Evolutionary conservation across 192 early-diverging fungal species (phyloP).

Genomic region (Phlyctochytrium arcticum): DNA sequence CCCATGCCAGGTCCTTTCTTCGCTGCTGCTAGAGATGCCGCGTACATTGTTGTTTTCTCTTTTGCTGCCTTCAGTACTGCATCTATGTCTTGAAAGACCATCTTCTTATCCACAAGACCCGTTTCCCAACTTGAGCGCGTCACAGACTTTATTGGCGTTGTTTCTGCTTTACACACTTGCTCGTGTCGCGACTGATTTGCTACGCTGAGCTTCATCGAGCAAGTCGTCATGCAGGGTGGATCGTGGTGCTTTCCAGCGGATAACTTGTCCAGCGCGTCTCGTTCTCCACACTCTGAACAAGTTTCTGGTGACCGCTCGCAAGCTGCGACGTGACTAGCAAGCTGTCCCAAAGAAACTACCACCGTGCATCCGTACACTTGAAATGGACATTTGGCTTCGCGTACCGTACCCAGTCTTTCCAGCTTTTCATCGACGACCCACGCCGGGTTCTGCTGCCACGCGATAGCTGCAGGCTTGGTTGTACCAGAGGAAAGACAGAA

Average conservation of each 20-base stretch:
- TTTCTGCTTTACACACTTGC: slow-evolving; percentile 1
- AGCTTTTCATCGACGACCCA: neutral
- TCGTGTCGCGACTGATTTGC: slow-evolving; percentile 9
- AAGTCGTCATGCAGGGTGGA: slow-evolving; percentile 15
- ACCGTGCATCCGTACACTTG: slow-evolving; percentile 6
- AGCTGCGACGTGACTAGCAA: neutral
- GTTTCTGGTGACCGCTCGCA: neutral
- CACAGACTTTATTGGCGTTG: neutral
- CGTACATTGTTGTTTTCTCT: slow-evolving; percentile 1
- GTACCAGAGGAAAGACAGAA: too few species aligned
- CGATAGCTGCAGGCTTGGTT: neutral
- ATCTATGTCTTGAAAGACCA: neutral
- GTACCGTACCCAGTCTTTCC: neutral
- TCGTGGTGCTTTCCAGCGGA: slow-evolving; percentile 21
- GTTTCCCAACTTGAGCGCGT: slow-evolving; percentile 27
- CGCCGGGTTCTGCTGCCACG: slow-evolving; percentile 10
- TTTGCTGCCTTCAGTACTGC: slow-evolving; percentile 14
- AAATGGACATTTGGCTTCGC: slow-evolving; percentile 21
- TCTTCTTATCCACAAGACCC: slow-evolving; percentile 27
- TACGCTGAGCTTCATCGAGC: slow-evolving; percentile 16
- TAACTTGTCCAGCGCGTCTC: neutral
- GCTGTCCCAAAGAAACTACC: neutral
- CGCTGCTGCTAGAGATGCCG: slow-evolving; percentile 5
- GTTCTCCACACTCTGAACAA: slow-evolving; percentile 20
- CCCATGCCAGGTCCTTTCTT: neutral